Conservation (phyloP, 495 filamentous ascomycete genomes). For the Aspergillus funiculosus region DNA sequence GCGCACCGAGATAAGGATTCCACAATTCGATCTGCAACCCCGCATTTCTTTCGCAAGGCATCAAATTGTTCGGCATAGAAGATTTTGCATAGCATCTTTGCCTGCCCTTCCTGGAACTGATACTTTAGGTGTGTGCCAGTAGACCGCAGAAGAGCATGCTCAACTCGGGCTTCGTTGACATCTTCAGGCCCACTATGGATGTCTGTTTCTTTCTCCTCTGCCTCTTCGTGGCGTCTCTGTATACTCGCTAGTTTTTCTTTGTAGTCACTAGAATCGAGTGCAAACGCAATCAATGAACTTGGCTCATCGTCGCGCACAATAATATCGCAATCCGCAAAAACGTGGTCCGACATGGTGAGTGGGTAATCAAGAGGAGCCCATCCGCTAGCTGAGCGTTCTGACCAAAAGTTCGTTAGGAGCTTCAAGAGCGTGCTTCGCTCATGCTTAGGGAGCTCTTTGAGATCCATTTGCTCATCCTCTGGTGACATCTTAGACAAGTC, state of each 20-base stretch:
- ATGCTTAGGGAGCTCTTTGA: constrained; percentile 79
- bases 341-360: constrained; percentile 78
- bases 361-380: constrained; percentile 96
- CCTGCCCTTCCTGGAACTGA: constrained; percentile 83
- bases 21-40: constrained; percentile 85
- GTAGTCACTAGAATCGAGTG: constrained; percentile 80
- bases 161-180: constrained; percentile 52
- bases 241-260: constrained; percentile 68
- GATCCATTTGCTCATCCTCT: constrained; percentile 50
- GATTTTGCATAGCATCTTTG: constrained; percentile 94
- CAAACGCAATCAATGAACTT: constrained; percentile 91
- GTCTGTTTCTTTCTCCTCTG: constrained; percentile 23
- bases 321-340: constrained; percentile 96
- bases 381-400: constrained; percentile 90
- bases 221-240: constrained; percentile 51
- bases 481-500: constrained; percentile 56
- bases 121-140: constrained; percentile 92
- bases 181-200: constrained; percentile 27
- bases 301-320: constrained; percentile 97
- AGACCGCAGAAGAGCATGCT: constrained; percentile 68
- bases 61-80: constrained; percentile 98
- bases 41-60: constrained; percentile 85
- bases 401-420: constrained; percentile 96
- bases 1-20: constrained; percentile 91
- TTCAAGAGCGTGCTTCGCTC: constrained; percentile 89